Conservation (phyloP, 257 asterid species). For the Voacanga thouarsii region DNA sequence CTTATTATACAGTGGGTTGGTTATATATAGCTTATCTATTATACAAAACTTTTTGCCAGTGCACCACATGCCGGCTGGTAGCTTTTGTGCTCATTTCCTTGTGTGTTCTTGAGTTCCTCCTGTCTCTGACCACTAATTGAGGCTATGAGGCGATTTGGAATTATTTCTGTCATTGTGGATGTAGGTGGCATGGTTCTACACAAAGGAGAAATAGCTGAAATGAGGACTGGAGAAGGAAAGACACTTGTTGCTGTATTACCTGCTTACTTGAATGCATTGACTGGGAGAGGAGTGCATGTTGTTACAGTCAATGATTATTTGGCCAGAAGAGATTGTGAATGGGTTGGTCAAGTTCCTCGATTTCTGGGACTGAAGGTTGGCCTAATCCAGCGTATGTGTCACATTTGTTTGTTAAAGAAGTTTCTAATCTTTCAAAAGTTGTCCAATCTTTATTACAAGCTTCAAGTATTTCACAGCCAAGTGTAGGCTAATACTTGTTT, state of each 20-base stretch:
- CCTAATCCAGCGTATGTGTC: conserved; percentile 90
- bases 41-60: background rate
- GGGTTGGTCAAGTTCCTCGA: conserved; percentile 99
- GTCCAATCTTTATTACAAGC: background rate
- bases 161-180: conserved; percentile 11
- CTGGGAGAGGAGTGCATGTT: conserved; percentile 89
- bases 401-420: conserved; percentile 16
- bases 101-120: background rate
- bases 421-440: background rate
- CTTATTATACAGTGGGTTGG: background rate
- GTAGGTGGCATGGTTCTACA: conserved; percentile 96
- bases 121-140: background rate
- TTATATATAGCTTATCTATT: background rate
- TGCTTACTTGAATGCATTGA: conserved; percentile 85
- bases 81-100: background rate
- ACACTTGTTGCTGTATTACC: conserved; percentile 96
- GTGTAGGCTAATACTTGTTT: background rate
- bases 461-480: background rate
- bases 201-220: conserved; percentile 97
- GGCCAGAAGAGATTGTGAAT: conserved; percentile 97
- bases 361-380: conserved; percentile 99
- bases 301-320: conserved; percentile 95
- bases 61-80: background rate
- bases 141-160: background rate
- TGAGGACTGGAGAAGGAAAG: conserved; percentile 99